Percentiles rank a stretch among this genome's conserved stretches.
Evolutionary conservation across 176 grass and related monocot genomes (phyloP).

Genomic region (Hordeum vulgare): MorexV3_pseudomolecules_assembly NC_058520.1:554784774-554785273

Average conservation of each 20-base stretch:
- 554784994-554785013: conserved; percentile 58
- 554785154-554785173: conserved; percentile 64
- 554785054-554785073: neutral
- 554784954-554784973: conserved; percentile 40
- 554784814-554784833: neutral
- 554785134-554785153: conserved; percentile 39
- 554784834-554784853: neutral
- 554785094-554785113: neutral
- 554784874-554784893: neutral
- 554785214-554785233: conserved; percentile 47
- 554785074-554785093: neutral
- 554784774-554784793: neutral
- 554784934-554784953: neutral
- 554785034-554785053: conserved; percentile 39
- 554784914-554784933: neutral
- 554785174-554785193: conserved; percentile 51
- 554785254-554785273: conserved; percentile 71
- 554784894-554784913: neutral
- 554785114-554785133: conserved; percentile 46
- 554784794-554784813: neutral
- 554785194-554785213: conserved; percentile 44
- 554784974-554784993: conserved; percentile 77
- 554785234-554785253: conserved; percentile 53
- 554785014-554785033: conserved; percentile 74
- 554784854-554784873: neutral